Conservation (phyloP, 129 eudicot genomes). For the Tagetes erecta region DNA sequence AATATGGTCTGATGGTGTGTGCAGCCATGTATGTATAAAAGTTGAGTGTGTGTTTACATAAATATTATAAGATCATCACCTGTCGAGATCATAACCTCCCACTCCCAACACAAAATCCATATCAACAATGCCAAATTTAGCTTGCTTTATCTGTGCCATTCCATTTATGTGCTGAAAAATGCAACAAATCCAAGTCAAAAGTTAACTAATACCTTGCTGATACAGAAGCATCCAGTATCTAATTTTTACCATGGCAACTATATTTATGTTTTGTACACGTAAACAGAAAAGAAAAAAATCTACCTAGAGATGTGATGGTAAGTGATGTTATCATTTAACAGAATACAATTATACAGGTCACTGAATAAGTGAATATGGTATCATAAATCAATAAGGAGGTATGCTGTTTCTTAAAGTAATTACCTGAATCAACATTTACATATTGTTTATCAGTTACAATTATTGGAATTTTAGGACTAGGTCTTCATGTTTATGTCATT, state of each 20-base stretch:
- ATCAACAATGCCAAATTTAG: conserved; percentile 74
- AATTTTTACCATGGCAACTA: not conserved
- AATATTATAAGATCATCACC: conserved; percentile 43
- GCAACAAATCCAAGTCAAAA: conserved; percentile 25
- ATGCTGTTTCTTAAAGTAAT: not conserved
- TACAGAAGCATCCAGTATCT: conserved; percentile 7
- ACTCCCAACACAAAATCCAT: conserved; percentile 95
- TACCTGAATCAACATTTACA: not conserved
- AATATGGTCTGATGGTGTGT: conserved; percentile 1
- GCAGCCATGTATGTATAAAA: conserved; percentile 11
- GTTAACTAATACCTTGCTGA: not conserved
- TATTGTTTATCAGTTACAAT: not conserved
- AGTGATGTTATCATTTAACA: not conserved
- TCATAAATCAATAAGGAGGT: not conserved
- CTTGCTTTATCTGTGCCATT: conserved; percentile 81
- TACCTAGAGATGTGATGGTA: conserved; percentile 9
- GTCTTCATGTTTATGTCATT: not conserved
- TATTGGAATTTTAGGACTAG: not conserved
- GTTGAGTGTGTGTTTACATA: conserved; percentile 13
- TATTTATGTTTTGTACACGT: not conserved
- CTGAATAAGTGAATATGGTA: not conserved
- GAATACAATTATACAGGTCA: conserved; percentile 9
- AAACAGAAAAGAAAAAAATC: conserved; percentile 5
- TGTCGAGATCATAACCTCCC: conserved; percentile 98
- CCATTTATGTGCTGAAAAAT: conserved; percentile 76